A percentile compares a stretch with the other conserved stretches of the same genome.
These are phyloP conservation scores for Bruguiera sexangula DNA, from an alignment of 345 rosid genomes.

Conservation along the genomic window DNA sequence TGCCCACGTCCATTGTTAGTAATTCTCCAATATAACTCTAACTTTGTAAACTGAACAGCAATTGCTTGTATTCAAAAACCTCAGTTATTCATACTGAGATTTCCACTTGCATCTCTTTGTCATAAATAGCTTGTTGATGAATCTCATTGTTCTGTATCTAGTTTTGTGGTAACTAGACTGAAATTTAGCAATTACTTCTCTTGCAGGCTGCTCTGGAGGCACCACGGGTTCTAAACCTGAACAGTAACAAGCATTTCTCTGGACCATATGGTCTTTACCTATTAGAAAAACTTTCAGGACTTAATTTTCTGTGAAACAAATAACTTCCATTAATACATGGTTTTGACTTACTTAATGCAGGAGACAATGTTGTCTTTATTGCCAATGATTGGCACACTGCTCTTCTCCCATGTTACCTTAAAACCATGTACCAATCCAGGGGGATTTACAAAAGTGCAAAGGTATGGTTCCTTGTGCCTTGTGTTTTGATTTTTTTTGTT, in stretches of 20 bases:
- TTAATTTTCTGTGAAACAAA: background rate
- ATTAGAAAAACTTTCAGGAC: constrained; percentile 9
- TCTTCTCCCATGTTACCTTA: constrained; percentile 81
- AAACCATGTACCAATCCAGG: constrained; percentile 57
- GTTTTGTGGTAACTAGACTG: background rate
- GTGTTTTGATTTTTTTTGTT: background rate
- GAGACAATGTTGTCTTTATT: constrained; percentile 76
- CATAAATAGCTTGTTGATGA: no score
- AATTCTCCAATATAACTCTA: no score
- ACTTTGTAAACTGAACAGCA: no score
- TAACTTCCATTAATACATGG: background rate
- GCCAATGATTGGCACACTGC: constrained; percentile 98
- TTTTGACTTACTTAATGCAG: constrained; percentile 32
- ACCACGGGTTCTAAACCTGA: constrained; percentile 70
- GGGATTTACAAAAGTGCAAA: constrained; percentile 75
- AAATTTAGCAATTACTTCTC: background rate
- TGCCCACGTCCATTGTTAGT: no score
- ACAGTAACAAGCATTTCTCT: constrained; percentile 52
- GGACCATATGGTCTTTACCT: constrained; percentile 76
- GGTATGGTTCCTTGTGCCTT: constrained; percentile 49
- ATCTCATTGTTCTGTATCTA: background rate
- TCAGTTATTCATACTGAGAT: no score
- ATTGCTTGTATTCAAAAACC: no score
- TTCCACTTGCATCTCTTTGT: no score
- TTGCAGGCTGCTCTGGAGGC: constrained; percentile 93